phyloP scores from a whole-genome alignment of 2,329 filamentous ascomycete species.

The Fusarium globosum region DNA sequence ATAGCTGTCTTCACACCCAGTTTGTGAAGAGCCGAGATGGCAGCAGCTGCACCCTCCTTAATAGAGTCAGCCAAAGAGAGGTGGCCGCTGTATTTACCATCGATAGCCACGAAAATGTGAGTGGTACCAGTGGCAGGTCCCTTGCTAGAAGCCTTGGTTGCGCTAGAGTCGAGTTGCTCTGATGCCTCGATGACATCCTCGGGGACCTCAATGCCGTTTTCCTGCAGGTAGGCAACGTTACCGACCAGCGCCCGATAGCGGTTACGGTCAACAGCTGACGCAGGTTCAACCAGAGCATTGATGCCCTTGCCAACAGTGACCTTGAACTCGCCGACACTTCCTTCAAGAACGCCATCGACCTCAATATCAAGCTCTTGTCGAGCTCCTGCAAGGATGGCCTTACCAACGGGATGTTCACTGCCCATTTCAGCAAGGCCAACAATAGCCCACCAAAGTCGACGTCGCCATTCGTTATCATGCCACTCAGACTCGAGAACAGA shows the following conservation, averaged over 20 bases:
- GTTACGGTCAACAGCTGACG: conserved; percentile 71
- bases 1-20: conserved; percentile 91
- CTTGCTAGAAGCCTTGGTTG: conserved; percentile 50
- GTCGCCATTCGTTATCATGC: conserved; percentile 74
- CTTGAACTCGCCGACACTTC: conserved; percentile 86
- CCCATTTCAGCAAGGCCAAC: conserved; percentile 95
- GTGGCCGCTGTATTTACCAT: conserved; percentile 82
- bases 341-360: conserved; percentile 79
- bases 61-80: conserved; percentile 90
- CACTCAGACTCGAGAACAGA: conserved; percentile 74
- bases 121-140: conserved; percentile 76
- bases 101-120: conserved; percentile 90
- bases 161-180: conserved; percentile 65
- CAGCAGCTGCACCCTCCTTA: conserved; percentile 85
- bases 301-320: conserved; percentile 88
- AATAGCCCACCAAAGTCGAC: conserved; percentile 92
- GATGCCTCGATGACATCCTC: conserved; percentile 71
- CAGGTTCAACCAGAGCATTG: conserved; percentile 82
- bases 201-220: conserved; percentile 75
- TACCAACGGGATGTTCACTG: conserved; percentile 96
- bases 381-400: conserved; percentile 81
- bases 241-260: conserved; percentile 86
- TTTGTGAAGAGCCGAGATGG: conserved; percentile 82
- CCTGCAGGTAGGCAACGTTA: conserved; percentile 80
- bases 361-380: conserved; percentile 80